Percentiles rank a stretch among this genome's conserved stretches.
Evolutionary conservation across 164 flowering plant genomes (phyloP).

Genomic region (Tetracentron sinense): DNA sequence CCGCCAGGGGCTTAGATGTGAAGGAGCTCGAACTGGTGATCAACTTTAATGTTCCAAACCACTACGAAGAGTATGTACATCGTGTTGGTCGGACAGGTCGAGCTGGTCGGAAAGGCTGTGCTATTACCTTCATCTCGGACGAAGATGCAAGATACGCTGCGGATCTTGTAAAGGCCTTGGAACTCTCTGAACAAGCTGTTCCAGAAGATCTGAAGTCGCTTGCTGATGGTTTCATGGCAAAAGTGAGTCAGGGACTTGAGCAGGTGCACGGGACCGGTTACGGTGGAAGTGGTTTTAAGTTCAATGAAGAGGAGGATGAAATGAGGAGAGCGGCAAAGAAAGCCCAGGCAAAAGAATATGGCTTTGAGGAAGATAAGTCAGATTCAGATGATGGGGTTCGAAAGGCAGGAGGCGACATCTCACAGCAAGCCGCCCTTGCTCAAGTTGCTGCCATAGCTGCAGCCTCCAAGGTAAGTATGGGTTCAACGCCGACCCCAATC

Average conservation of each 20-base stretch:
- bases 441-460: constrained; percentile 72
- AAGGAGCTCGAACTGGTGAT: constrained; percentile 93
- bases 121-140: constrained; percentile 83
- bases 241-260: constrained; percentile 88
- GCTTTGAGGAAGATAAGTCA: constrained; percentile 92
- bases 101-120: constrained; percentile 93
- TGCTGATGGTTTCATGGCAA: constrained; percentile 85
- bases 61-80: constrained; percentile 97
- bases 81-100: constrained; percentile 96
- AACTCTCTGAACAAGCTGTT: constrained; percentile 86
- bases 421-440: constrained; percentile 72
- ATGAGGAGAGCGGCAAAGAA: constrained; percentile 92
- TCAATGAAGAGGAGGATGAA: constrained; percentile 97
- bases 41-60: constrained; percentile 87
- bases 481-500: constrained; percentile 32
- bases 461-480: constrained; percentile 46
- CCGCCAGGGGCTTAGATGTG: constrained; percentile 97
- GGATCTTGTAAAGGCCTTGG: constrained; percentile 91
- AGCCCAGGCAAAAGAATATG: constrained; percentile 95
- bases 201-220: constrained; percentile 87
- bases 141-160: constrained; percentile 89
- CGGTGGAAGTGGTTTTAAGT: constrained; percentile 97
- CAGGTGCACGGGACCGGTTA: constrained; percentile 95
- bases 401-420: constrained; percentile 73
- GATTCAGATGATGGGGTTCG: constrained; percentile 92